A percentile compares a stretch with the other conserved stretches of the same genome.
Evolutionary conservation across 1,284 basidiomycete species (phyloP).

Genomic region (Blastosporella zonata): DNA sequence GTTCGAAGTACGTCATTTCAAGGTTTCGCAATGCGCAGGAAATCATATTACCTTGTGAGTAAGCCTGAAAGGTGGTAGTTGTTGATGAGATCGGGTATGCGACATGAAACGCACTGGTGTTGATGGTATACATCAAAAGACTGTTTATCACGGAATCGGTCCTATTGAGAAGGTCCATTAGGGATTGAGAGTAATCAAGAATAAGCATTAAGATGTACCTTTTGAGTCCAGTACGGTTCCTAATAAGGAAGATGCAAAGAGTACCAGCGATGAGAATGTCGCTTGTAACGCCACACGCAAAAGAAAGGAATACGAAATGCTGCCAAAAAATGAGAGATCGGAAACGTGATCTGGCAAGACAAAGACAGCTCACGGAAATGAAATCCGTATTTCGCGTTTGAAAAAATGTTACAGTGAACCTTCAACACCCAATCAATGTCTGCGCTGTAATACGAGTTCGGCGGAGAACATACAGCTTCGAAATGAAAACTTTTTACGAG

Average conservation of each 20-base stretch:
- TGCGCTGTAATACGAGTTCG: background rate
- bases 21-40: background rate
- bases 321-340: background rate
- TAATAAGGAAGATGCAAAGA: constrained; percentile 16
- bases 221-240: constrained; percentile 20
- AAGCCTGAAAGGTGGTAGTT: constrained; percentile 3
- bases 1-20: background rate
- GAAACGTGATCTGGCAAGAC: constrained; percentile 1
- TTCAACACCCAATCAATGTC: background rate
- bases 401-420: background rate
- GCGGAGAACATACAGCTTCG: background rate
- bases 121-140: constrained; percentile 27
- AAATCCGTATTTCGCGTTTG: background rate
- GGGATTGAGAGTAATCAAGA: background rate
- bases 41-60: constrained; percentile 1
- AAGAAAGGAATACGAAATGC: constrained; percentile 18
- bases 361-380: background rate
- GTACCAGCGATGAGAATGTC: constrained; percentile 21
- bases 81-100: background rate
- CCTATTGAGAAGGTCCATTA: constrained; percentile 9
- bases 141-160: constrained; percentile 25
- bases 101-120: constrained; percentile 21
- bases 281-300: constrained; percentile 17
- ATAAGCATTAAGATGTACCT: constrained; percentile 6
- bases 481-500: background rate